Evolutionary conservation across 345 rosid species (phyloP).

Genomic region (Corchorus olitorius): DNA sequence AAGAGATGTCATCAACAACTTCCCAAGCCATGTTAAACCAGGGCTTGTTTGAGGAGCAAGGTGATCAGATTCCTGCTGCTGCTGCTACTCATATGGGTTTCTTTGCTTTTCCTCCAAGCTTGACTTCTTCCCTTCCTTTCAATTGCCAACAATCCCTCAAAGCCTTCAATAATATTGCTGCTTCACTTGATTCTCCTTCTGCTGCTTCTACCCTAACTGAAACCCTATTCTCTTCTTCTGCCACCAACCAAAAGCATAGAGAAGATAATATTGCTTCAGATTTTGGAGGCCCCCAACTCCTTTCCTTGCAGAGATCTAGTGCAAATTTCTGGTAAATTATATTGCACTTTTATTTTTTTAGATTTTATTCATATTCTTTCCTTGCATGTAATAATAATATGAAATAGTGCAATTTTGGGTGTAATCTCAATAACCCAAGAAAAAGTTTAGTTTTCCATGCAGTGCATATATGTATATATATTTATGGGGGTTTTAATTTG

Average conservation of each 20-base stretch:
- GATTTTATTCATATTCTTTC: neutral
- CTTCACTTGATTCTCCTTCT: constrained; percentile 21
- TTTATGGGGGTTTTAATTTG: neutral
- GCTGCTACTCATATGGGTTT: constrained; percentile 52
- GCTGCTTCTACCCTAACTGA: constrained; percentile 42
- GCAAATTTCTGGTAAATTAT: constrained; percentile 65
- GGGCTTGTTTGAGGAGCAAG: constrained; percentile 63
- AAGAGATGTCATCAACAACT: constrained; percentile 51
- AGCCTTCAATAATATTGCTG: constrained; percentile 26
- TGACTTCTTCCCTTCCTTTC: constrained; percentile 34
- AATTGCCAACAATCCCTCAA: constrained; percentile 45
- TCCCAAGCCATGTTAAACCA: constrained; percentile 53
- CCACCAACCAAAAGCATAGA: constrained; percentile 39
- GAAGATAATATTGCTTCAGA: constrained; percentile 23
- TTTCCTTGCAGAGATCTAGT: constrained; percentile 60
- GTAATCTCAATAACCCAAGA: neutral
- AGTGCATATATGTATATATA: neutral
- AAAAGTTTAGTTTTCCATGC: neutral
- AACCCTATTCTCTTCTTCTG: constrained; percentile 58
- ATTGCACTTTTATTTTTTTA: neutral
- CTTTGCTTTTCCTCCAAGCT: constrained; percentile 50
- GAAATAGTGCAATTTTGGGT: neutral
- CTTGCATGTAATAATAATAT: neutral
- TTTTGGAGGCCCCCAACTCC: constrained; percentile 46
- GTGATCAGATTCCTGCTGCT: constrained; percentile 17